phyloP scores from a whole-genome alignment of 352 stramenopile genomes.

The Peronospora destructor region DNA sequence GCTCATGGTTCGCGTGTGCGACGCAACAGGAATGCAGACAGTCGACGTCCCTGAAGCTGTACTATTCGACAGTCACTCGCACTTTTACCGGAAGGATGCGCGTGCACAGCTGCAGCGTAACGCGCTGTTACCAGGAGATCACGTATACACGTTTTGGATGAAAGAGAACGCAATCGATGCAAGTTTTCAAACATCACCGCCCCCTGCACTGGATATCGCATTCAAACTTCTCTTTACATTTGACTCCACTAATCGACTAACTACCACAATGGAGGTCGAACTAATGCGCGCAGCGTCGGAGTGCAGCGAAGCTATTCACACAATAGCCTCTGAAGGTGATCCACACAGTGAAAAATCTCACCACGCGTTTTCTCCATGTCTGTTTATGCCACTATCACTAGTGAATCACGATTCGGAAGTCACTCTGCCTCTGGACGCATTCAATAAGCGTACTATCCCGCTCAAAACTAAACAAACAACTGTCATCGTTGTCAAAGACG shows the following conservation, averaged over 20 bases:
- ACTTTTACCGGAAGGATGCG: constrained; percentile 45
- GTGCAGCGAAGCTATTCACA: constrained; percentile 9
- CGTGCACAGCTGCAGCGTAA: constrained; percentile 38
- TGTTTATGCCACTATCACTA: constrained; percentile 27
- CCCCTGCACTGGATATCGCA: constrained; percentile 28
- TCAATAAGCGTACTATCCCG: constrained; percentile 4
- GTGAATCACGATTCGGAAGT: constrained; percentile 7
- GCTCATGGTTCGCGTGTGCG: constrained; percentile 58
- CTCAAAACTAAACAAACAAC: neutral
- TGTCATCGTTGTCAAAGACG: constrained; percentile 12
- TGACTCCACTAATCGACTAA: constrained; percentile 18
- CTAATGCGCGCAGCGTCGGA: constrained; percentile 5
- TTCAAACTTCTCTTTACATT: constrained; percentile 43
- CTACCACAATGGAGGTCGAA: constrained; percentile 16
- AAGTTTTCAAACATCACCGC: constrained; percentile 6
- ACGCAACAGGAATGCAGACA: constrained; percentile 36
- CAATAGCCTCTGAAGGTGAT: constrained; percentile 1
- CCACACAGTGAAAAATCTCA: neutral
- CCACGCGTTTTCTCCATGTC: constrained; percentile 14
- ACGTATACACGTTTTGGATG: constrained; percentile 73
- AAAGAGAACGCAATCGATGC: constrained; percentile 18
- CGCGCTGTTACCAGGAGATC: constrained; percentile 38
- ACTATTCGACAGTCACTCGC: constrained; percentile 63
- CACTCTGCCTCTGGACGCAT: neutral
- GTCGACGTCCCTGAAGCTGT: constrained; percentile 52